Evolutionary conservation across 2,329 filamentous ascomycete genomes (phyloP).

Genomic region (Tetracladium maxilliforme): DNA sequence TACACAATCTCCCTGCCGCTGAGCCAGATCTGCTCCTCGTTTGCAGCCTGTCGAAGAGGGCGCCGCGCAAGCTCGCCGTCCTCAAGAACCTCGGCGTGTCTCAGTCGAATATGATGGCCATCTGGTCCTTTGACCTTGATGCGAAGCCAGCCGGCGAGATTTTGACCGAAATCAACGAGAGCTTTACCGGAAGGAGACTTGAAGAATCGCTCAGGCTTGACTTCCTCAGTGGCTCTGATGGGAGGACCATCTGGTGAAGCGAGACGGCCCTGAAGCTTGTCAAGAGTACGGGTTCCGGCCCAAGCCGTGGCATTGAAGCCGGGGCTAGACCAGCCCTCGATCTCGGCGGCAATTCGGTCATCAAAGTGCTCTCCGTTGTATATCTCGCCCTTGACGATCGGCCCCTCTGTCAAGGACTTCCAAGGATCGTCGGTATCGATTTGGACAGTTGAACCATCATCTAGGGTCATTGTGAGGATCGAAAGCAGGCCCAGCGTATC

Average conservation of each 20-base stretch:
- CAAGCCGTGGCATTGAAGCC: no score
- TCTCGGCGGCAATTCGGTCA: no score
- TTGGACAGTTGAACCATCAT: conserved; percentile 13
- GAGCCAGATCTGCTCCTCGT: conserved; percentile 16
- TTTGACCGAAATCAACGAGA: conserved; percentile 1
- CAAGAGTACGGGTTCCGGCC: no score
- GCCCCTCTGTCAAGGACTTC: conserved; percentile 12
- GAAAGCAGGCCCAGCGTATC: conserved; percentile 21
- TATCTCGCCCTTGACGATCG: conserved; percentile 12
- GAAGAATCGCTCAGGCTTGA: not conserved
- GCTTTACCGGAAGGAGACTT: conserved; percentile 1
- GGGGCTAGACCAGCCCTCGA: no score
- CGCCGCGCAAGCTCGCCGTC: conserved; percentile 19
- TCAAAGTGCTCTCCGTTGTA: conserved; percentile 31
- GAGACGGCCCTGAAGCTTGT: no score
- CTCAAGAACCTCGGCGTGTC: conserved; percentile 24
- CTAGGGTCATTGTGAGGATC: conserved; percentile 19
- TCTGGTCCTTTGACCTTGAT: not conserved
- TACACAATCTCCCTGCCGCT: conserved; percentile 13
- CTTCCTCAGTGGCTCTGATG: no score
- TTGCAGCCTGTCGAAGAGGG: conserved; percentile 18
- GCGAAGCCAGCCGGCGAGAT: conserved; percentile 1
- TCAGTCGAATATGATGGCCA: conserved; percentile 13
- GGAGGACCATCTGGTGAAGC: no score
- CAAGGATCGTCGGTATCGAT: conserved; percentile 22